Evolutionary conservation across 192 early-diverging fungal genomes (phyloP).

Genomic region (Entrophospora sp.): DNA sequence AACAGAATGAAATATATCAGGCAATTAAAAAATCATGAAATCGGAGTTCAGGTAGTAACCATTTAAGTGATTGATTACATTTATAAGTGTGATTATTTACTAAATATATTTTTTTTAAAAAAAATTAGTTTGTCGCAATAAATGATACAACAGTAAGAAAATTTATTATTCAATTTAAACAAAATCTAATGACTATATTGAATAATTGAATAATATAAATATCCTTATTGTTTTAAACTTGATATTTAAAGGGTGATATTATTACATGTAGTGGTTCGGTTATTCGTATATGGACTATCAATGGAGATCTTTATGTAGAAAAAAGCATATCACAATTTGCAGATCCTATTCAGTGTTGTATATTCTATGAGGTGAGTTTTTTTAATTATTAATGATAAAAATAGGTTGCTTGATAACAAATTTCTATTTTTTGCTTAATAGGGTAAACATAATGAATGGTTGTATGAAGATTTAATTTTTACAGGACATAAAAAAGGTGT

Average conservation of each 20-base stretch:
- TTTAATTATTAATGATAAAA: neutral
- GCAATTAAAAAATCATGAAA: slow-evolving; percentile 43
- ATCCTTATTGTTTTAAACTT: neutral
- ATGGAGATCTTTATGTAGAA: slow-evolving; percentile 51
- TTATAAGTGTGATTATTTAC: neutral
- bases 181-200: neutral
- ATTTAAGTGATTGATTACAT: neutral
- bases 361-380: slow-evolving; percentile 39
- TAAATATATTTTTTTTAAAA: neutral
- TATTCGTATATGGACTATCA: slow-evolving; percentile 54
- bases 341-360: slow-evolving; percentile 45
- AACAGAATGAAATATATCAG: slow-evolving; percentile 55
- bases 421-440: slow-evolving; percentile 10
- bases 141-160: slow-evolving; percentile 50
- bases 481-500: slow-evolving; percentile 50
- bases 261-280: slow-evolving; percentile 46
- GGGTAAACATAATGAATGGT: slow-evolving; percentile 39
- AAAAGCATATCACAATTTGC: slow-evolving; percentile 38
- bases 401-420: neutral
- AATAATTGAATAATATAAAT: neutral
- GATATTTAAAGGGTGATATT: slow-evolving; percentile 45
- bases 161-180: neutral
- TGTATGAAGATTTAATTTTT: slow-evolving; percentile 38
- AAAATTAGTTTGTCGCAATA: slow-evolving; percentile 35
- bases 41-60: slow-evolving; percentile 29